A percentile compares a stretch with the other conserved stretches of the same genome.
Evolutionary conservation across 108 stramenopile genomes (phyloP).

Genomic region (Fragilariopsis cylindrus): DNA sequence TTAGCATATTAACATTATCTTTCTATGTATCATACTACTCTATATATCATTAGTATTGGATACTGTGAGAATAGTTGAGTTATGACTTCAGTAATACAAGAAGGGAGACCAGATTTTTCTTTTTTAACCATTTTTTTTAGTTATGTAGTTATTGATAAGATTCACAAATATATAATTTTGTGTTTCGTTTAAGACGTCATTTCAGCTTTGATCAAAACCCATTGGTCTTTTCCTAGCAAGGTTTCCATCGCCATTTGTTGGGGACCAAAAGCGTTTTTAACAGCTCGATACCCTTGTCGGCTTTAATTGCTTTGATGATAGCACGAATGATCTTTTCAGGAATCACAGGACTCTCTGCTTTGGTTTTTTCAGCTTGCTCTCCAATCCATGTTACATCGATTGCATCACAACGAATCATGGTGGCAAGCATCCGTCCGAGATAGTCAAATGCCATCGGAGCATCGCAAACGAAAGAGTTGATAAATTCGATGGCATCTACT

Average conservation of each 20-base stretch:
- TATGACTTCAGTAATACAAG: too few species aligned
- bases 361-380: conserved; percentile 43
- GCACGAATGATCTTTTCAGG: conserved; percentile 29
- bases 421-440: conserved; percentile 57
- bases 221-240: conserved; percentile 29
- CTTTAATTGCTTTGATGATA: conserved; percentile 15
- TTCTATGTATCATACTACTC: too few species aligned
- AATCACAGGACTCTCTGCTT: conserved; percentile 8
- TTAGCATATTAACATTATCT: too few species aligned
- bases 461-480: conserved; percentile 65
- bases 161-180: too few species aligned
- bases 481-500: conserved; percentile 66
- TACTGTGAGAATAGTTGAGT: too few species aligned
- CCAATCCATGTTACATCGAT: conserved; percentile 64
- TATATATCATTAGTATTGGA: too few species aligned
- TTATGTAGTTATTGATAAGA: too few species aligned
- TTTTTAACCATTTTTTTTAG: too few species aligned
- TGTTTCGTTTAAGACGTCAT: background rate
- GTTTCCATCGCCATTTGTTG: conserved; percentile 20
- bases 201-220: conserved; percentile 23
- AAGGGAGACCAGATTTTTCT: too few species aligned
- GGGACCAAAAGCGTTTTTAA: conserved; percentile 16
- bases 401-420: conserved; percentile 49
- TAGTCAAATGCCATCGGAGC: conserved; percentile 64
- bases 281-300: conserved; percentile 26